Conservation (phyloP, 306 rosid species). For the Lablab purpureus region DNA sequence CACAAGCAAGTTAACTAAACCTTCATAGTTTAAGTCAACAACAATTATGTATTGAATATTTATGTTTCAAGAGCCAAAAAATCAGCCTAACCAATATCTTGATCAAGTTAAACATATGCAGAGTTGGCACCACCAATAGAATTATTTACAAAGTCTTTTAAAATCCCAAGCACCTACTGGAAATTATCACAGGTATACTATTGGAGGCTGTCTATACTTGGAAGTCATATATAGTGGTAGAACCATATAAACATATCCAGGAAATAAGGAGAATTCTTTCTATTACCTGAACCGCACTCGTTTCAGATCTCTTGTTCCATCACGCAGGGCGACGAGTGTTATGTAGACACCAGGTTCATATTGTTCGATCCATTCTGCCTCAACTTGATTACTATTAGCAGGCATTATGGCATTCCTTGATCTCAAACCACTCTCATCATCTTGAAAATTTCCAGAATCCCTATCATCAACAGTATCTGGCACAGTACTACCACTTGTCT, state of each 20-base stretch:
- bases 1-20: conserved; percentile 14
- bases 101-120: background rate
- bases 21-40: background rate
- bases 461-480: conserved; percentile 62
- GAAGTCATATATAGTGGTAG: conserved; percentile 1
- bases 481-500: conserved; percentile 51
- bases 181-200: background rate
- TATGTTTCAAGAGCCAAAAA: background rate
- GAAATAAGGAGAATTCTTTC: conserved; percentile 15
- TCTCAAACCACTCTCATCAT: conserved; percentile 66
- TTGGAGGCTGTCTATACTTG: background rate
- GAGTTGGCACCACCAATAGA: conserved; percentile 9
- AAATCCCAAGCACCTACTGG: background rate
- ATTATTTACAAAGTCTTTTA: background rate
- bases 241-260: conserved; percentile 26
- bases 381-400: conserved; percentile 65
- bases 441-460: conserved; percentile 72
- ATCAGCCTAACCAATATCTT: background rate
- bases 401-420: conserved; percentile 56
- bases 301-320: conserved; percentile 88
- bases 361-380: conserved; percentile 98
- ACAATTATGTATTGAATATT: background rate
- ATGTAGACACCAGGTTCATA: conserved; percentile 97
- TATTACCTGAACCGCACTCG: conserved; percentile 98
- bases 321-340: conserved; percentile 80